Base-by-base conservation (phyloP, 2,329 filamentous ascomycete genomes). In the Cordyceps pruinosa region DNA sequence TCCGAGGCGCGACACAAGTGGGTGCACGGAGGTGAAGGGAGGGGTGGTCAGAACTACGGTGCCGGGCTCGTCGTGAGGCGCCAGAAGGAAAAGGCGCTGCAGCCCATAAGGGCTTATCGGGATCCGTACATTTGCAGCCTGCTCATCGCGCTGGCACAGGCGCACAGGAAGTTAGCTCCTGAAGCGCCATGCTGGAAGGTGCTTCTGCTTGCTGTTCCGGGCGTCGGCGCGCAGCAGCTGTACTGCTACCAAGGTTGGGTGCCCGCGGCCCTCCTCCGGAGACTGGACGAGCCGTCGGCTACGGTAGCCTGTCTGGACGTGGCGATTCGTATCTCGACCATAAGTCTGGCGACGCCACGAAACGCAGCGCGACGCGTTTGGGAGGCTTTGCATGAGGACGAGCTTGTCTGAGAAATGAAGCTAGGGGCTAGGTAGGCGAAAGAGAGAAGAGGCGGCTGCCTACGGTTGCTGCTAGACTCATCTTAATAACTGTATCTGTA, bases 81-180 rank as follows among this genome's bases (percentile, higher is more conserved):
- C n/a, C 42, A 32, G 25, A 42, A 42, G 49, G 26, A 52, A 23
- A 52, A 32, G 25, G 35, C 26, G 25, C n/a, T 52, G 25, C 35
- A 52, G 35, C 49, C 49, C 25, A 32, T 10, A 19, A 41, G 35
- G 23, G 49, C 35, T 25, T 42, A 42, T 32, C 34, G 34, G 35
- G 49, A 42, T 42, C 49, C 49, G 25, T 52, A 52, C 35, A 52
- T 52, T 10, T 32, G 35, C n/a, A 52, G 49, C 49, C 34, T 50
- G 9, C 34, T 50, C 25, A 30, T 50, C 23, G 48, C 48, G 32
- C 34, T 50, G 17, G 48, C 34, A 15, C 15, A 50, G 32, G 47
- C 47, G 32, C 32, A 50, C 15, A 50, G 47, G 47, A 50, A 37
- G 17, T 50, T 52, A 17, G 35, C 23, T 2, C 49, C 49, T 15